phyloP scores from a whole-genome alignment of 1,284 basidiomycete species.

The Pholiota adiposa region DNA sequence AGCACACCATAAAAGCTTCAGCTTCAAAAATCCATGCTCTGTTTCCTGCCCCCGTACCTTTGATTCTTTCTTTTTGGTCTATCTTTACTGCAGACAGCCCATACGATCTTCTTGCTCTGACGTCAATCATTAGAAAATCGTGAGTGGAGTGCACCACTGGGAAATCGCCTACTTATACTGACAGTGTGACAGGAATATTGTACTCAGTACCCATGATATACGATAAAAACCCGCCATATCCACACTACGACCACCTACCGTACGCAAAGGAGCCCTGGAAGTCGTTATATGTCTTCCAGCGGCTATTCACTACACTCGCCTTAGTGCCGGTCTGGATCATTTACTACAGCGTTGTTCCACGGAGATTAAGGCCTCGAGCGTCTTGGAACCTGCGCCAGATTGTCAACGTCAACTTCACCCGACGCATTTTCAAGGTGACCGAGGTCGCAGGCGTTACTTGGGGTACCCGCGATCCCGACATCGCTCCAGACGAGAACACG shows the following conservation, averaged over 20 bases:
- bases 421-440: slow-evolving; percentile 53
- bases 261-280: slow-evolving; percentile 52
- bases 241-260: slow-evolving; percentile 42
- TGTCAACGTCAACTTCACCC: slow-evolving; percentile 52
- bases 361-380: slow-evolving; percentile 44
- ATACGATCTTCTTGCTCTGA: not conserved
- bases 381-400: slow-evolving; percentile 54
- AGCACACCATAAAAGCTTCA: too few species aligned
- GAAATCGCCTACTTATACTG: not conserved
- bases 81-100: not conserved
- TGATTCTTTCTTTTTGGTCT: not conserved
- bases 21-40: too few species aligned
- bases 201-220: slow-evolving; percentile 26
- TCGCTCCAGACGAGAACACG: slow-evolving; percentile 25
- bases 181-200: not conserved
- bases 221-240: slow-evolving; percentile 37
- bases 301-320: slow-evolving; percentile 48
- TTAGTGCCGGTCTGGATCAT: slow-evolving; percentile 48
- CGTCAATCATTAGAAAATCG: not conserved
- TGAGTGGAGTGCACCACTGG: not conserved
- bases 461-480: slow-evolving; percentile 47
- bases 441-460: slow-evolving; percentile 58
- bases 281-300: slow-evolving; percentile 48
- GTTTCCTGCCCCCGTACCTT: not conserved
- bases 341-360: slow-evolving; percentile 45